Conservation (phyloP, 2,329 filamentous ascomycete genomes). For the Colletotrichum plurivorum region DNA sequence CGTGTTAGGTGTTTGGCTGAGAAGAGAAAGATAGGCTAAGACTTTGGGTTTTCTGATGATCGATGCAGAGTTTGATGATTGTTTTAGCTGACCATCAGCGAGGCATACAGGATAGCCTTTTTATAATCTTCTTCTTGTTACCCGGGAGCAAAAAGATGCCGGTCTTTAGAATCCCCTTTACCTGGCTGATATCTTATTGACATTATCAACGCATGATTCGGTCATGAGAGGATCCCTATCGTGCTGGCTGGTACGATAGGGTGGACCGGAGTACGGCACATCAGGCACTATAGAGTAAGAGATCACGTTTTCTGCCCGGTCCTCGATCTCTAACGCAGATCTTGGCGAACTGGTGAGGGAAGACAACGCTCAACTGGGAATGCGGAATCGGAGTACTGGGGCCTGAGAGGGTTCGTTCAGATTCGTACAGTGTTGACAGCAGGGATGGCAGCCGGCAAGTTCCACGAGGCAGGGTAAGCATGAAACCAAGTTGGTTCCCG, state of each 20-base stretch:
- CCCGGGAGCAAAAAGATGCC: no score
- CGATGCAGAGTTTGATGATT: no score
- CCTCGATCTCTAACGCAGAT: background rate
- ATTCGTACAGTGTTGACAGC: background rate
- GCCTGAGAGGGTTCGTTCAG: background rate
- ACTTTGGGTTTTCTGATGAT: background rate
- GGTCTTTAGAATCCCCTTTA: no score
- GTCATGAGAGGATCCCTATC: background rate
- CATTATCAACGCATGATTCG: no score
- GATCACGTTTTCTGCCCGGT: background rate
- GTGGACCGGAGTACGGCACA: no score
- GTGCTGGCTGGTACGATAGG: background rate
- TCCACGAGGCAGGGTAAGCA: background rate
- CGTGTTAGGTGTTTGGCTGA: background rate
- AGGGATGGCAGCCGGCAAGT: background rate
- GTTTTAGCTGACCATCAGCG: background rate
- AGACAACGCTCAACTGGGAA: background rate
- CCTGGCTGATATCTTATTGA: no score
- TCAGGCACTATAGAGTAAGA: background rate
- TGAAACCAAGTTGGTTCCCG: background rate
- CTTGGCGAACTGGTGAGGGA: background rate
- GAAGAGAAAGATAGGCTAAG: background rate
- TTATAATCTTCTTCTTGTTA: no score
- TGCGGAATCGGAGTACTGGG: background rate
- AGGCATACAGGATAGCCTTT: no score